These are phyloP conservation scores for Phlyctochytrium bullatum DNA, from an alignment of 192 early-diverging fungal genomes.

Conservation along the genomic window DNA sequence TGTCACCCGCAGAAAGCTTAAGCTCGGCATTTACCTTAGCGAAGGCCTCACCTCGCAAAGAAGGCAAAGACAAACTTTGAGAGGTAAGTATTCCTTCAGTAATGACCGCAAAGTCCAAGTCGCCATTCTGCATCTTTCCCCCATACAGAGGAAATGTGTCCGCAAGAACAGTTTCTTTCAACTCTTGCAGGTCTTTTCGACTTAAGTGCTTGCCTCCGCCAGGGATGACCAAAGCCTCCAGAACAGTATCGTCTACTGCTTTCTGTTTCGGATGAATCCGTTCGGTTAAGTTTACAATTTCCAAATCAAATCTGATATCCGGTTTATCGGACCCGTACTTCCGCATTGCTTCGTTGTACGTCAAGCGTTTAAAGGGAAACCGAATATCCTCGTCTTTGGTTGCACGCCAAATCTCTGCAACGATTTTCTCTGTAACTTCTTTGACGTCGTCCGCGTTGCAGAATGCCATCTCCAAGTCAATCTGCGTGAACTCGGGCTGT, in stretches of 20 bases:
- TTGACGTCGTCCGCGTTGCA: constrained; percentile 69
- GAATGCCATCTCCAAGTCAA: constrained; percentile 92
- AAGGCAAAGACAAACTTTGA: constrained; percentile 25
- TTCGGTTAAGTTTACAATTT: constrained; percentile 42
- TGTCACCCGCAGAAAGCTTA: constrained; percentile 28
- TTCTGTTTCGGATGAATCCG: neutral
- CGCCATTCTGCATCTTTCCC: constrained; percentile 11
- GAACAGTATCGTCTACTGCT: neutral
- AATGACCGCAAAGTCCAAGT: constrained; percentile 49
- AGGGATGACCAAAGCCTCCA: constrained; percentile 29
- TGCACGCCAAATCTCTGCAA: constrained; percentile 45
- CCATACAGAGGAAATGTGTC: constrained; percentile 35
- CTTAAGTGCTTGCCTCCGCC: neutral
- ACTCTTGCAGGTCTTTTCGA: constrained; percentile 5
- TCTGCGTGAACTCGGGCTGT: constrained; percentile 93
- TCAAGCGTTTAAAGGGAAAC: constrained; percentile 66
- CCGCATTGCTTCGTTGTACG: constrained; percentile 79
- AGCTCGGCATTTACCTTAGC: too few relatives aligned
- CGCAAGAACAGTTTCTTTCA: constrained; percentile 10
- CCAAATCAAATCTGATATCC: constrained; percentile 77
- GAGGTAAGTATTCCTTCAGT: constrained; percentile 39
- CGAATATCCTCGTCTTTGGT: constrained; percentile 60
- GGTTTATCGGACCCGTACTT: constrained; percentile 91
- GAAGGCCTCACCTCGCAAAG: too few relatives aligned
- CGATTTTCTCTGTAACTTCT: constrained; percentile 67